phyloP scores from a whole-genome alignment of 2,329 filamentous ascomycete genomes.

The Scolecobasidium constrictum region DNA sequence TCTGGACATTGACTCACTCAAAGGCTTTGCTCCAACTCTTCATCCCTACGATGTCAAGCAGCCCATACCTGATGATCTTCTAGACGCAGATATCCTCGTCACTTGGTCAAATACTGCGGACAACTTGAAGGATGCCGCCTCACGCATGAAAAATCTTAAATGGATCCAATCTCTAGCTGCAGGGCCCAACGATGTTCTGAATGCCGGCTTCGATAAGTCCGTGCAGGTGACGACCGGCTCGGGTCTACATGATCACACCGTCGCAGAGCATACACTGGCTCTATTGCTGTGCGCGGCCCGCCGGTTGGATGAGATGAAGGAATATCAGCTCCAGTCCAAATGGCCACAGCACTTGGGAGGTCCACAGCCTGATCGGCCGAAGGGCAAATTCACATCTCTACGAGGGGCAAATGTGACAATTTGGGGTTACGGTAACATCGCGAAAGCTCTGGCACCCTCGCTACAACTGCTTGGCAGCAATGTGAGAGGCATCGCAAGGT shows the following conservation, averaged over 20 bases:
- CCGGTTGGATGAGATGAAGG: slow-evolving; percentile 52
- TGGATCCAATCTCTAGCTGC: slow-evolving; percentile 60
- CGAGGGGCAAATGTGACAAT: slow-evolving; percentile 47
- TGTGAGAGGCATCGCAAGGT: slow-evolving; percentile 48
- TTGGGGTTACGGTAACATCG: slow-evolving; percentile 59
- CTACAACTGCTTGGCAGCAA: slow-evolving; percentile 45
- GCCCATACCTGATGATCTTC: slow-evolving; percentile 44
- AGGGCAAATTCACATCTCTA: slow-evolving; percentile 47
- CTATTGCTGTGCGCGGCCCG: slow-evolving; percentile 45
- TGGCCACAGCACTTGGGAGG: slow-evolving; percentile 55
- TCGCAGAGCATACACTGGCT: slow-evolving; percentile 53
- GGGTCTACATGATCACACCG: slow-evolving; percentile 52
- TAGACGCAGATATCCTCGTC: slow-evolving; percentile 50
- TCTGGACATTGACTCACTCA: slow-evolving; percentile 43
- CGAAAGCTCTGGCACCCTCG: slow-evolving; percentile 46
- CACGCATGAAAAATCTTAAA: slow-evolving; percentile 43
- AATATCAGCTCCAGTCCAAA: slow-evolving; percentile 44
- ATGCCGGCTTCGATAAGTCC: slow-evolving; percentile 46
- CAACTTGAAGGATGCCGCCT: slow-evolving; percentile 48
- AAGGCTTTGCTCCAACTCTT: slow-evolving; percentile 49
- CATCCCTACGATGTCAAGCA: slow-evolving; percentile 48
- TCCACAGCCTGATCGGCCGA: slow-evolving; percentile 46
- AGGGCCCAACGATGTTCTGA: slow-evolving; percentile 54
- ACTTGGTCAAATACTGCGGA: slow-evolving; percentile 50
- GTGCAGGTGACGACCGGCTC: slow-evolving; percentile 51